Percentiles rank a stretch among this genome's conserved stretches.
phyloP scores from a whole-genome alignment of 2,329 filamentous ascomycete species.

The Aspergillaceae sp. region DNA sequence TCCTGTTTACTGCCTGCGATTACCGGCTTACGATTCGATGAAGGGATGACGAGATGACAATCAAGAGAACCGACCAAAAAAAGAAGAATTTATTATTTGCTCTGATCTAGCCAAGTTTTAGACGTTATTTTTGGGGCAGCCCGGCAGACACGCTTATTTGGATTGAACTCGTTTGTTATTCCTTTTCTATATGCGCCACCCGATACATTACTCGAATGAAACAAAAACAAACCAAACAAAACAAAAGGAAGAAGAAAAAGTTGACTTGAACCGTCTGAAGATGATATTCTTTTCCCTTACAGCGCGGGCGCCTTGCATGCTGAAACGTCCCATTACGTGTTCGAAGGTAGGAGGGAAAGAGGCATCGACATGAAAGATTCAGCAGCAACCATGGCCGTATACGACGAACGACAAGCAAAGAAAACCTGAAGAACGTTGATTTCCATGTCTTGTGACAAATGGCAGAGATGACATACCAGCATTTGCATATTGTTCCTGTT shows the following conservation, averaged over 20 bases:
- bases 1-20: slow-evolving; percentile 24
- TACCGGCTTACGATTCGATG: slow-evolving; percentile 40
- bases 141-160: slow-evolving; percentile 26
- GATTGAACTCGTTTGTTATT: slow-evolving; percentile 19
- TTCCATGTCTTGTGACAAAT: slow-evolving; percentile 16
- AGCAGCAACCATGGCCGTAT: slow-evolving; percentile 19
- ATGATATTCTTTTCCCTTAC: neutral
- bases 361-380: slow-evolving; percentile 10
- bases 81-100: slow-evolving; percentile 18
- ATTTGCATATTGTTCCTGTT: slow-evolving; percentile 24
- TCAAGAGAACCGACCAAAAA: slow-evolving; percentile 31
- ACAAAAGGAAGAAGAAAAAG: slow-evolving; percentile 17
- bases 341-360: slow-evolving; percentile 14
- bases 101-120: slow-evolving; percentile 35
- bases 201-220: no score
- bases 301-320: slow-evolving; percentile 19
- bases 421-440: slow-evolving; percentile 1
- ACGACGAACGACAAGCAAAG: slow-evolving; percentile 30
- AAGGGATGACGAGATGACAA: slow-evolving; percentile 40
- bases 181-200: slow-evolving; percentile 8
- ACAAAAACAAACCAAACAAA: slow-evolving; percentile 13
- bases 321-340: slow-evolving; percentile 13
- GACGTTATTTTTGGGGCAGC: slow-evolving; percentile 33
- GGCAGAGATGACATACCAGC: slow-evolving; percentile 30
- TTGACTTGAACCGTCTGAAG: slow-evolving; percentile 4